These are phyloP conservation scores for Dendrobium officinale DNA, from an alignment of 106 monocot species.

Conservation along the genomic window DNA sequence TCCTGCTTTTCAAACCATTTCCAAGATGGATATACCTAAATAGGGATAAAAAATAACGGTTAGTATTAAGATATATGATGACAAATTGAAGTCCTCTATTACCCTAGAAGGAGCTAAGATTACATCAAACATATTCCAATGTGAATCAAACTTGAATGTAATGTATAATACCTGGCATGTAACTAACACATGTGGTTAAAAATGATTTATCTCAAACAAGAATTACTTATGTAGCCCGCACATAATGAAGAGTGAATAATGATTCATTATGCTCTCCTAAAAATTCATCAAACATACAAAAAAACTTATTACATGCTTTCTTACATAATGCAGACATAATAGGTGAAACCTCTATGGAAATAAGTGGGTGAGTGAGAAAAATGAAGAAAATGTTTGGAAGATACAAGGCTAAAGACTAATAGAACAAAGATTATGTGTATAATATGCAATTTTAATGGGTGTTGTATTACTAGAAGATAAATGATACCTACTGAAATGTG, in stretches of 20 bases:
- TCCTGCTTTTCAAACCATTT: conserved; percentile 99
- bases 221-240: not conserved
- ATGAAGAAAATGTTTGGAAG: not conserved
- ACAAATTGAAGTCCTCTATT: not conserved
- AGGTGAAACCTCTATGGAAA: too few relatives aligned
- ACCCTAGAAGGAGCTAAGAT: not conserved
- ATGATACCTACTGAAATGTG: not conserved
- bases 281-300: too few relatives aligned
- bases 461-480: not conserved
- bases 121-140: not conserved
- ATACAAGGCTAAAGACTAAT: not conserved
- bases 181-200: too few relatives aligned
- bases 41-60: not conserved
- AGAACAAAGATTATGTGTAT: not conserved
- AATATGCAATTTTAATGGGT: not conserved
- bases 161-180: not conserved
- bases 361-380: too few relatives aligned
- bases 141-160: not conserved
- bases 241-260: not conserved
- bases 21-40: conserved; percentile 96
- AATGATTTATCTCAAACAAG: not conserved
- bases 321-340: too few relatives aligned
- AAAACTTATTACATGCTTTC: too few relatives aligned
- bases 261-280: not conserved
- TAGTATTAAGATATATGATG: not conserved